Conservation (phyloP, 208 protist genomes). For the Crithidia thermophila region DNA sequence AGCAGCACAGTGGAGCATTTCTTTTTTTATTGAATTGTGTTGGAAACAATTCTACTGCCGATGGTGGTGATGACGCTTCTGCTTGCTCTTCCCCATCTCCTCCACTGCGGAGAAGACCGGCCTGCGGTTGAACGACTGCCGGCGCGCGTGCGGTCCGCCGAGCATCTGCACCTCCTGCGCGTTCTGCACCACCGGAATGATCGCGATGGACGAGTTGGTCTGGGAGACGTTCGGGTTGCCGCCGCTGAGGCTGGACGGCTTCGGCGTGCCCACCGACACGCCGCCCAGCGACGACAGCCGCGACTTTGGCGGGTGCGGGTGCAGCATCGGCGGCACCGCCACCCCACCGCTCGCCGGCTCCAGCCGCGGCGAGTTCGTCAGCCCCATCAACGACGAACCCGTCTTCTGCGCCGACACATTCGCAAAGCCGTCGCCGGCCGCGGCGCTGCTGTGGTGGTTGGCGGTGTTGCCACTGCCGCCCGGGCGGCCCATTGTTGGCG, state of each 20-base stretch:
- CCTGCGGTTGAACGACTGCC: conserved; percentile 27
- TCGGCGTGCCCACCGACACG: not conserved
- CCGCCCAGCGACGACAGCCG: not conserved
- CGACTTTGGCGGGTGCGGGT: conserved; percentile 15
- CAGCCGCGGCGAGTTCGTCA: not conserved
- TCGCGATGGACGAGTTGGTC: conserved; percentile 14
- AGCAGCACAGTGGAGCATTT: too few species aligned
- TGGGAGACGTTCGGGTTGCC: not conserved
- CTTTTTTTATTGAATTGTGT: too few species aligned
- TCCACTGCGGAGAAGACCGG: conserved; percentile 31
- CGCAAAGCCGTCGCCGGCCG: not conserved
- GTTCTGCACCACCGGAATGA: conserved; percentile 12
- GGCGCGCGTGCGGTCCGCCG: not conserved
- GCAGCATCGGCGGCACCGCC: not conserved
- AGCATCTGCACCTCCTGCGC: conserved; percentile 12
- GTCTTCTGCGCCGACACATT: conserved; percentile 1
- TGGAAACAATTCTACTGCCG: too few species aligned
- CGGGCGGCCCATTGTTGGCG: conserved; percentile 10
- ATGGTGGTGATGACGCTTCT: conserved; percentile 1
- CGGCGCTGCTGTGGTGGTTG: not conserved
- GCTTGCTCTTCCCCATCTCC: conserved; percentile 14
- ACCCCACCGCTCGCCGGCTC: not conserved
- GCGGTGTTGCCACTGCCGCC: not conserved
- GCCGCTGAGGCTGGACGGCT: not conserved
- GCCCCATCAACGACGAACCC: not conserved